Evolutionary conservation across 768 basidiomycete genomes (phyloP), one percentile per base, ranked within the genome.

Genomic region (Pleurotus sapidus): DNA sequence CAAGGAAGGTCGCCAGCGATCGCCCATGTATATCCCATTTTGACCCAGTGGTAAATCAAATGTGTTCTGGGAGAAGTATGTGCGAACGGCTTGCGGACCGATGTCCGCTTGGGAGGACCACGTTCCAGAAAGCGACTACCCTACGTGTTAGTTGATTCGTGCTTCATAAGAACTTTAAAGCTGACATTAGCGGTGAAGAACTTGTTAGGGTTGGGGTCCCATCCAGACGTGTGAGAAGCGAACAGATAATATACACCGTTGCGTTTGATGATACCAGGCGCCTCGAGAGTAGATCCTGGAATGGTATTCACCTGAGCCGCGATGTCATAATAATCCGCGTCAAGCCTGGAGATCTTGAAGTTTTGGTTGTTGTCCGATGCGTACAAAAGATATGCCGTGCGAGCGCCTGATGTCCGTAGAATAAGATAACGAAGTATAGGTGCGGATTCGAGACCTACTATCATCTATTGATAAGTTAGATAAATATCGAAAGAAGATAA

Each of bases 341-440:
- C 82, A 55, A 85, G 67, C 49, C 68, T 69, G 11, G 84, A 75
- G 20, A 87, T 84, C 74, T 87, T 87, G 76, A 86, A 85, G 65
- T 86, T 82, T 68, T 84, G 82, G 66, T 87, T 87, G 68, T 83
- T 83, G 68, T 87, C 84, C 4, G 83, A 84, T 15, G 84, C 84
- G 62, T 84, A 87, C 15, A 87, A 72, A 12, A 87, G 74, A 64
- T 86, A 87, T 5, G 81, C 71, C 0, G 79, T 80, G 57, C 77
- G 75, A 14, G 74, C 74, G 57, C 70, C 77, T 78, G 43, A 40
- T 49, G 25, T 47, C 17, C 17, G 15, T n/a, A 42, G 57, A 17
- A 20, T 38, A 8, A 48, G 25, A 17, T 40, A 7, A 47, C 7
- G 27, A 50, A 55, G 49, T 46, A 38, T 27, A 43, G 24, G 3